Evolutionary conservation across 2,329 filamentous ascomycete species (phyloP), one percentile per base, ranked within the genome.

Genomic region (Cladosporium austrohemisphaericum): DNA sequence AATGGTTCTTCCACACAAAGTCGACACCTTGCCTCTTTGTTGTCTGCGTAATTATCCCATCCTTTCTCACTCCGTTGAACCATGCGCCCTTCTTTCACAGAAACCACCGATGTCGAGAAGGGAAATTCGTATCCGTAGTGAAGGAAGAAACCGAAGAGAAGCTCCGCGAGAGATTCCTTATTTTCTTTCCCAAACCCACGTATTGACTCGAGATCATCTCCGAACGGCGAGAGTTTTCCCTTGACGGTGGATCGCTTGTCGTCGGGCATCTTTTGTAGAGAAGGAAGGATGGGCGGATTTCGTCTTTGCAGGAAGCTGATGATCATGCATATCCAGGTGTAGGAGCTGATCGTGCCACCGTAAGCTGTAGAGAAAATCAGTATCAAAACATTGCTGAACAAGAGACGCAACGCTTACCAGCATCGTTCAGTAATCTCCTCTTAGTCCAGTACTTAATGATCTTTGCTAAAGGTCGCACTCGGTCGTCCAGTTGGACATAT

Each of bases 291-390:
- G 0, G 92, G 87, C 13, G 89, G 87, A 52, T 85, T 78, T 60
- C 90, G 83, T 44, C 89, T 86, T 70, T 98, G 93, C 20, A 98
- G 78, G 64, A 97, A 98, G 59, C 90, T 94, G 65, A 98, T 86
- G 58, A 97, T 95, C 77, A 98, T 82, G 69, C 93, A 98, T 65
- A 97, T 97, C 93, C 93, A 98, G 18, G 93, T 96, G 66, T 98
- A 98, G 14, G 93, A 98, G 69, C 92, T 97, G 52, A 98, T 77
- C 5, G 93, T 98, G 50, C 89, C 91, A 55, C 93, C 91, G 65
- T 90, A 89, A 51, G 87, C 93, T 94, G 65, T 26, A 51, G 49
- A 11, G 19, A n/a, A 16, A 5, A 19, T 57, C 45, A 55, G 51
- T 45, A 16, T 1, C 1, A 11, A 22, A 9, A 3, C 26, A 16